Base-by-base conservation (phyloP, 1,284 basidiomycete species). In the Malassezia dermatis region DNA sequence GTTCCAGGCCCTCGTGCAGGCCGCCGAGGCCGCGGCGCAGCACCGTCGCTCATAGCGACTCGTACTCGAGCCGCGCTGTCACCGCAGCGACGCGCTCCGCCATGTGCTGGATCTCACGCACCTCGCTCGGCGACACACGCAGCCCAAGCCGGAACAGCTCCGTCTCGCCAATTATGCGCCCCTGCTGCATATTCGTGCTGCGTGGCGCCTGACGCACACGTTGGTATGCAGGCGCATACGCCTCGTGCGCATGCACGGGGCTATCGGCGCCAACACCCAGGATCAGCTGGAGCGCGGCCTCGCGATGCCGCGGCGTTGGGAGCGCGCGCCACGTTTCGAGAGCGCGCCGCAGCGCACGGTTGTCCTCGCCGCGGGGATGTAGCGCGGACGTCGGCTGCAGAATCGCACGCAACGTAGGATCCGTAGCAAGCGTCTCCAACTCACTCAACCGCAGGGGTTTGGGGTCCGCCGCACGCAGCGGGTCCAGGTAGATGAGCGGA, bases 61-160 rank as follows among this genome's bases (percentile, higher is more conserved):
- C 42, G 46, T 51, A 51, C 26, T 59, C 59, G 17, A 51, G 23
- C 1, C 39, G 30, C 2, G 21, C n/a, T 6, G 45, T 52, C 4
- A 60, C 23, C 7, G 51, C 49, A 37, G 66, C 68, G 27, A 74
- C 50, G 10, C 67, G 44, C 54, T 65, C 65, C 0, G 69, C 71
- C 27, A 74, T 40, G 48, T 61, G 58, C 34, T 66, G 66, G 31
- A 74, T 61, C 32, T 58, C 52, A 26, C 56, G 40, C 34, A 69
- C 66, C 47, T 74, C 69, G 10, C 56, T 58, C 0, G 65, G 62
- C 4, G 66, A 69, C 5, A 73, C 60, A 4, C 71, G 57, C 48
- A 74, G 59, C 0, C 71, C 71, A 48, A 66, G 60, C 7, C 69
- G 55, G 51, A 74, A 70, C 39, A 74, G 59, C 56, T 74, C 71